phyloP scores from a whole-genome alignment of 2,329 filamentous ascomycete species.

The Zasmidium cellare region DNA sequence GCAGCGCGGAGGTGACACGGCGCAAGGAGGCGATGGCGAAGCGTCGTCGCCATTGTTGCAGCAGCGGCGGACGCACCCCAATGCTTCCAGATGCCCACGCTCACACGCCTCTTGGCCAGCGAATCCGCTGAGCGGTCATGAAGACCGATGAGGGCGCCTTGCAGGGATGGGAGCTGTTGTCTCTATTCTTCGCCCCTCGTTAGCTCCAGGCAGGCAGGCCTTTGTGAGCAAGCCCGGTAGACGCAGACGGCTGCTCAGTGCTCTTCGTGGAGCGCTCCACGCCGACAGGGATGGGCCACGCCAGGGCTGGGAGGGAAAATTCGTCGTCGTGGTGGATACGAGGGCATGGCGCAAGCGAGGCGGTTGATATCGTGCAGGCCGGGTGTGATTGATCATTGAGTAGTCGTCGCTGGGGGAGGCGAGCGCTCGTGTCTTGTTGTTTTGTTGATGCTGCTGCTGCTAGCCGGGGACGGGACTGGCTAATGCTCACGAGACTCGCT shows the following conservation, averaged over 20 bases:
- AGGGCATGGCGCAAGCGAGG: neutral
- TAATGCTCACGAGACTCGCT: neutral
- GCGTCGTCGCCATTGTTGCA: conserved; percentile 1
- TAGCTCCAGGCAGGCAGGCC: neutral
- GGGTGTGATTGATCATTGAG: no score
- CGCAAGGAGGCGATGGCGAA: conserved; percentile 1
- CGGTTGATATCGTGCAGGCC: neutral
- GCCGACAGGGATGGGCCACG: neutral
- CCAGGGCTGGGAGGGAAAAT: neutral
- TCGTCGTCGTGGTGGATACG: neutral
- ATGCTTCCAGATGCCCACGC: no score
- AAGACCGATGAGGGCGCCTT: neutral
- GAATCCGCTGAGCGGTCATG: no score
- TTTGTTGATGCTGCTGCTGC: no score
- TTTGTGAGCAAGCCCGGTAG: neutral
- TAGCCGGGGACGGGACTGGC: neutral
- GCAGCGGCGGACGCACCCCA: neutral
- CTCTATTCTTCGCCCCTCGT: neutral
- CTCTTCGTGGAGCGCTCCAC: neutral
- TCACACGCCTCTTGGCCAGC: no score
- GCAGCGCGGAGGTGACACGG: neutral
- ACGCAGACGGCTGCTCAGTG: no score
- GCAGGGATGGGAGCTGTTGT: neutral
- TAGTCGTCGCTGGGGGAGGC: no score
- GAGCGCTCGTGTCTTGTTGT: no score